Conservation (phyloP, 2,329 filamentous ascomycete species). For the Pseudogymnoascus sp. region DNA sequence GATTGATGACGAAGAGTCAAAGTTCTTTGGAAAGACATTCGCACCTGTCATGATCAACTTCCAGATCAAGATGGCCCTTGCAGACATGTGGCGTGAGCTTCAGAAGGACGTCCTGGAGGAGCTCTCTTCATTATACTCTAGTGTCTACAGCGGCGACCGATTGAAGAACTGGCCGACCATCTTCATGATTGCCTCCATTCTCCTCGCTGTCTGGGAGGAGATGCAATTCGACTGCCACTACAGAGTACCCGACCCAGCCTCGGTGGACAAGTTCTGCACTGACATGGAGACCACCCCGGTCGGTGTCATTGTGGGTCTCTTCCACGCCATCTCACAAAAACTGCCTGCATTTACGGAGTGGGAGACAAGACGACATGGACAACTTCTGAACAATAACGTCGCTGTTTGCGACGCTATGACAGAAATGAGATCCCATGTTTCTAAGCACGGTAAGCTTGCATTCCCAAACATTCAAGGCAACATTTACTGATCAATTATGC, state of each 20-base stretch:
- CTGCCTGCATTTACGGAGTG: conserved; percentile 87
- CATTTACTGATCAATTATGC: conserved; percentile 36
- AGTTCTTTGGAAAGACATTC: conserved; percentile 81
- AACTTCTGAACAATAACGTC: conserved; percentile 81
- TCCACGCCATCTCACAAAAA: conserved; percentile 97
- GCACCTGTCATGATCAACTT: conserved; percentile 99
- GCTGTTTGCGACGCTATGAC: conserved; percentile 95
- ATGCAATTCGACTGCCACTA: conserved; percentile 99
- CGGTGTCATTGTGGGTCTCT: conserved; percentile 90
- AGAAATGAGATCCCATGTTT: conserved; percentile 85
- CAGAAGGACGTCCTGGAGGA: conserved; percentile 96
- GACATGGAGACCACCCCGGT: conserved; percentile 97
- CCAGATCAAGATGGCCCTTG: conserved; percentile 95
- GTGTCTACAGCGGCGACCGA: conserved; percentile 93
- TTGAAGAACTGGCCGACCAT: conserved; percentile 99
- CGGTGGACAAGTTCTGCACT: conserved; percentile 87
- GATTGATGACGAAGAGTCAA: conserved; percentile 79
- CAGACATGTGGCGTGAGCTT: conserved; percentile 95
- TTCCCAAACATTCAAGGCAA: conserved; percentile 14
- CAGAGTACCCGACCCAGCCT: conserved; percentile 74
- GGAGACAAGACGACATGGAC: conserved; percentile 86
- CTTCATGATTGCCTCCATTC: conserved; percentile 90
- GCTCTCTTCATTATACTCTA: conserved; percentile 87
- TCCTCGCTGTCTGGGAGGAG: conserved; percentile 93
- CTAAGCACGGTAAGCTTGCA: conserved; percentile 73